A percentile compares a stretch with the other conserved stretches of the same genome.
phyloP scores from a whole-genome alignment of 805 yeast genomes.

The Kluyveromyces wickerhamii region DNA sequence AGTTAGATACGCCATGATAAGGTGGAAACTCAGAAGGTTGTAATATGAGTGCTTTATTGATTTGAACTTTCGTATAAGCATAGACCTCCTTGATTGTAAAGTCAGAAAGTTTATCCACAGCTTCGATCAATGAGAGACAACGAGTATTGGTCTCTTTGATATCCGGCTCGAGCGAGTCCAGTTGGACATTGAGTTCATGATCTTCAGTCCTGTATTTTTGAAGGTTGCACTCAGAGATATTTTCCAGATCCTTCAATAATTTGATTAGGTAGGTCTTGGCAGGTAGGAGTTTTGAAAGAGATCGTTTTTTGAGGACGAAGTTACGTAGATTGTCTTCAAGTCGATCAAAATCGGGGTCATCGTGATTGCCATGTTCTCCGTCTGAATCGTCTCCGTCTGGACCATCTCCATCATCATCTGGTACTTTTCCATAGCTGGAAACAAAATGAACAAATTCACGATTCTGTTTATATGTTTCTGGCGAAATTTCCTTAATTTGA shows the following conservation, averaged over 20 bases:
- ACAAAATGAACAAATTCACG: slow-evolving; percentile 92
- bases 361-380: slow-evolving; percentile 27
- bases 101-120: slow-evolving; percentile 59
- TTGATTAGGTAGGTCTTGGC: slow-evolving; percentile 82
- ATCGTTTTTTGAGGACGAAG: slow-evolving; percentile 82
- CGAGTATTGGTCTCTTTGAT: slow-evolving; percentile 46
- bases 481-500: slow-evolving; percentile 79
- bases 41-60: slow-evolving; percentile 42
- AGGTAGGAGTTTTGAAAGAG: slow-evolving; percentile 82
- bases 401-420: slow-evolving; percentile 33
- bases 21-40: slow-evolving; percentile 30
- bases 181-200: slow-evolving; percentile 37
- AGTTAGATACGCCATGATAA: slow-evolving; percentile 54
- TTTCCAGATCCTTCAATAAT: slow-evolving; percentile 54
- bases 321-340: slow-evolving; percentile 78
- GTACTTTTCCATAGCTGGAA: slow-evolving; percentile 48
- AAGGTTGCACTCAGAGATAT: slow-evolving; percentile 56
- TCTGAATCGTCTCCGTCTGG: slow-evolving; percentile 25
- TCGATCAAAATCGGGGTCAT: slow-evolving; percentile 65
- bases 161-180: slow-evolving; percentile 55
- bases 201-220: slow-evolving; percentile 44
- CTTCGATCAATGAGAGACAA: slow-evolving; percentile 48
- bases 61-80: slow-evolving; percentile 46
- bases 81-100: slow-evolving; percentile 49
- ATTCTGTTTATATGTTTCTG: slow-evolving; percentile 84